Evolutionary conservation across 768 basidiomycete species (phyloP), one percentile per base, ranked within the genome.

Genomic region (Coprinopsis marcescibilis): DNA sequence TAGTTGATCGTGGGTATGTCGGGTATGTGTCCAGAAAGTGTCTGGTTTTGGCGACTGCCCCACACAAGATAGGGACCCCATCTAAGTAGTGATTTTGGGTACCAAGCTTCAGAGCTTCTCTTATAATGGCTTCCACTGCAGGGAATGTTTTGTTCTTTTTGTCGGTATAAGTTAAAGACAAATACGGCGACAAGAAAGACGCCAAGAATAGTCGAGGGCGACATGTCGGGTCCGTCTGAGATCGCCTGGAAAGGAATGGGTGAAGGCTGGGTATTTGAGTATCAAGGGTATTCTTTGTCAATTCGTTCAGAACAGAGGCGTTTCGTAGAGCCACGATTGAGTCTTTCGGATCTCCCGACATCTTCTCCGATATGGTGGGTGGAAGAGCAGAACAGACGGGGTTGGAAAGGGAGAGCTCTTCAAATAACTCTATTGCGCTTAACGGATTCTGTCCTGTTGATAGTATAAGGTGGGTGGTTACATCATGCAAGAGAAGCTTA

Each of bases 51-150:
- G 68, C 67, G 0, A 75, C 68, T 4, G 81, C 83, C 13, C 66
- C 60, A 59, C 83, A 90, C 2, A 86, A 70, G 1, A 70, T 64
- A 2, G 85, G 86, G 35, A 88, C 77, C 15, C 86, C 90, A 57
- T 85, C 86, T 14, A 87, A 64, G 52, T 79, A 89, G 57, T 88
- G 82, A 51, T 85, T 80, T 55, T 86, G 84, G 15, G 75, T 71
- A 8, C 89, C 89, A 21, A 91, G 72, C 61, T 94, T 97, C 48
- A 96, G 64, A 4, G 88, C 87, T 38, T 95, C 89, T 39, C 86
- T 76, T 26, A 97, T 75, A 23, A 83, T 81, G 24, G 78, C 78
- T 45, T 87, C 82, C 4, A 83, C 73, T 1, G 80, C 77, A 5
- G 74, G 69, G 8, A 76, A 67, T 0, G 60, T 57, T 55, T 78